Evolutionary conservation across 225 moss, liverwort and hornwort species (phyloP), one percentile per base, ranked within the genome.

Genomic region (Marchantia paleacea): DNA sequence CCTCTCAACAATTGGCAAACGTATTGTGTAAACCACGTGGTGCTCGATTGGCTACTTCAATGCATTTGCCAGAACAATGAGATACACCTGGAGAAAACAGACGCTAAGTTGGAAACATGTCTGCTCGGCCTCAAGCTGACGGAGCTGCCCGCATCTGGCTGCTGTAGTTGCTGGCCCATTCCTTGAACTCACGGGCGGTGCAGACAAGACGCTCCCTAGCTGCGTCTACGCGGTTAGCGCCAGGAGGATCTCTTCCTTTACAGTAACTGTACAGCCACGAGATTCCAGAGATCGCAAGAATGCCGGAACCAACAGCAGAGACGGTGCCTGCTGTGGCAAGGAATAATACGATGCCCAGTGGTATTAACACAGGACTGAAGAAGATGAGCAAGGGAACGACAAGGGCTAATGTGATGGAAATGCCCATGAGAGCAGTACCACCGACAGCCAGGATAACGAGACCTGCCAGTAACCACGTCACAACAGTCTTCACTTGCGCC

Each of bases 281-380:
- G 1, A 77, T 29, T 7, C 80, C 90, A 58, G 94, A 91, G 57
- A 84, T n/a, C 8, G 57, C 80, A 13, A 53, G 80, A 15, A 88
- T 49, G 24, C 75, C 73, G 47, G 89, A 90, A 26, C 79, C 87
- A 3, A 87, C 89, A 24, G 85, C 82, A 15, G 86, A 83, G 82
- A 91, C 19, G 47, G 92, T 53, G 51, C 76, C 6, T 12, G 84
- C 85, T 54, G 87, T 47, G 64, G 84, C 81, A 51, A 94, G 76
- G 57, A 89, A 83, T 0, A 89, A 82, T 16, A 90, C 68, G 10
- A 85, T 75, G 3, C 85, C 89, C 19, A 94, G 88, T 76, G 92
- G 92, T 3, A 94, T 61, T 58, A 94, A 75, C 75, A 94, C 72
- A 31, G 94, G 94, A 80, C 92, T 94, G 84, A 92, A 92, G 55